Conservation (phyloP, 345 rosid genomes). For the Brassica incana region DNA sequence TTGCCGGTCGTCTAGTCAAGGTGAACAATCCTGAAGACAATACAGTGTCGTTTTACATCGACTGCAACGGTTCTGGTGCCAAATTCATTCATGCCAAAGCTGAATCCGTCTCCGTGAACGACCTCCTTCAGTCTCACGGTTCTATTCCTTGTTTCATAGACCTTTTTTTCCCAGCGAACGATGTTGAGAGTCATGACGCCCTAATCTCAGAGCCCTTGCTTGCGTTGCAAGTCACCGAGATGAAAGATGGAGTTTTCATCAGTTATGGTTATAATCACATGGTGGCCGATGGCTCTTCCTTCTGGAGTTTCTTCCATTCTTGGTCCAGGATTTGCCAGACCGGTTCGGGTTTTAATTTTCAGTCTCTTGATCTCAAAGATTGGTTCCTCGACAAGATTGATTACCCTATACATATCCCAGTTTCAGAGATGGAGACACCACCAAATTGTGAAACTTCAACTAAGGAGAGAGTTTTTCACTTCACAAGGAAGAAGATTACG, state of each 20-base stretch:
- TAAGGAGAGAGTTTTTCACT: slow-evolving; percentile 40
- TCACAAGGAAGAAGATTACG: slow-evolving; percentile 27
- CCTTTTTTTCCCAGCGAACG: slow-evolving; percentile 44
- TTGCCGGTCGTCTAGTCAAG: slow-evolving; percentile 34
- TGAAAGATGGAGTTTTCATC: slow-evolving; percentile 47
- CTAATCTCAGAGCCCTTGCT: slow-evolving; percentile 38
- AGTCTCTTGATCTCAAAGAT: slow-evolving; percentile 26
- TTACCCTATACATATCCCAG: slow-evolving; percentile 37
- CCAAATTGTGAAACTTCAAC: background rate
- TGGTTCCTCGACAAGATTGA: slow-evolving; percentile 22
- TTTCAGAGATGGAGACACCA: background rate
- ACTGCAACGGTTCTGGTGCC: slow-evolving; percentile 20
- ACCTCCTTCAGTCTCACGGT: slow-evolving; percentile 31
- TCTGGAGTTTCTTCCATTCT: slow-evolving; percentile 49
- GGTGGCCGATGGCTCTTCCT: slow-evolving; percentile 44
- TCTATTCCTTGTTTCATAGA: slow-evolving; percentile 23
- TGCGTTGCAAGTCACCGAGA: slow-evolving; percentile 49
- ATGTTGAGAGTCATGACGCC: slow-evolving; percentile 26
- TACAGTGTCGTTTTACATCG: slow-evolving; percentile 24
- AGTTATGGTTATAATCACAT: slow-evolving; percentile 47
- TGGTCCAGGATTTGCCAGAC: slow-evolving; percentile 46
- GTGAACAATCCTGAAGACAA: slow-evolving; percentile 13
- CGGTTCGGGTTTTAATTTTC: background rate
- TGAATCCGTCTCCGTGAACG: slow-evolving; percentile 34
- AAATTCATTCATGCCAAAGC: slow-evolving; percentile 44